Conservation (phyloP, 2,329 filamentous ascomycete genomes). For the Mycosphaerella arachidis region DNA sequence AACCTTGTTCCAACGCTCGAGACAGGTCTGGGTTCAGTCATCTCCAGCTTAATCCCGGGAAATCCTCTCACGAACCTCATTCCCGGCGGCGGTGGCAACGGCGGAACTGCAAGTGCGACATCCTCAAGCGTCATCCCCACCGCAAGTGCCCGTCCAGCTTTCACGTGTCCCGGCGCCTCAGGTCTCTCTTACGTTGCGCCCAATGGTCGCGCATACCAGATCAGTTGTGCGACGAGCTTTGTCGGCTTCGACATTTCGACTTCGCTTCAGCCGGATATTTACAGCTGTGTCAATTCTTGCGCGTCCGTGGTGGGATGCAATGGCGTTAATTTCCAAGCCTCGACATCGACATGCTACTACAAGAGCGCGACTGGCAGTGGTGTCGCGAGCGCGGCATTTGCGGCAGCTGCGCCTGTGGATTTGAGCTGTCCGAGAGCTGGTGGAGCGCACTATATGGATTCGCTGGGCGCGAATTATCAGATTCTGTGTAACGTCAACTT, state of each 20-base stretch:
- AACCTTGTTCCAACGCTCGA: background rate
- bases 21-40: conserved; percentile 2
- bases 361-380: conserved; percentile 12
- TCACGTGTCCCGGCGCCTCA: conserved; percentile 25
- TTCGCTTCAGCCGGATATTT: conserved; percentile 14
- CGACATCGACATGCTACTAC: conserved; percentile 19
- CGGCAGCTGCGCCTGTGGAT: conserved; percentile 18
- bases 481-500: conserved; percentile 26
- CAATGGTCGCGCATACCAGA: conserved; percentile 19
- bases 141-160: conserved; percentile 13
- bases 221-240: conserved; percentile 21
- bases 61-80: background rate
- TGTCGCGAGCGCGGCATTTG: background rate
- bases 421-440: conserved; percentile 24
- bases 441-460: conserved; percentile 21
- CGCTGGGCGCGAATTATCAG: conserved; percentile 24
- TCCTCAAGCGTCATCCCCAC: conserved; percentile 12
- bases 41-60: background rate
- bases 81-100: background rate
- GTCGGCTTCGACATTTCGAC: conserved; percentile 13
- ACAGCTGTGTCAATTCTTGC: conserved; percentile 25
- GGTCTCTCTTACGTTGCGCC: conserved; percentile 24
- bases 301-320: conserved; percentile 16
- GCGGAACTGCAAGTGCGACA: background rate
- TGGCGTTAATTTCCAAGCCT: conserved; percentile 14